These are phyloP conservation scores for Amanita fuliginea DNA, from an alignment of 768 basidiomycete species.

Conservation along the genomic window DNA sequence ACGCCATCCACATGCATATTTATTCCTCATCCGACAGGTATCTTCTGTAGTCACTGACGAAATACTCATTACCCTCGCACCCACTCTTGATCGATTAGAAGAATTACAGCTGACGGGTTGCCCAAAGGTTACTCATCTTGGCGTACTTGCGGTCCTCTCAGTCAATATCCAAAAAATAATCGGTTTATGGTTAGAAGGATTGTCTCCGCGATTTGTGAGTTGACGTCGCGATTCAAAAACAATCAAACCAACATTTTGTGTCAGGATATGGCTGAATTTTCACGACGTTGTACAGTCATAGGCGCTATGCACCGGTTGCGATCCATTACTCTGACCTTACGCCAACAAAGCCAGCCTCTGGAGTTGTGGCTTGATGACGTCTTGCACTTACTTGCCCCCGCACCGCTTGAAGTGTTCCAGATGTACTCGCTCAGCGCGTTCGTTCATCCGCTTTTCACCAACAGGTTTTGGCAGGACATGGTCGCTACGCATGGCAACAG, in stretches of 20 bases:
- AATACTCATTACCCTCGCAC: conserved; percentile 38
- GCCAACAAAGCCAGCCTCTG: conserved; percentile 20
- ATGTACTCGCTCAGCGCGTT: conserved; percentile 42
- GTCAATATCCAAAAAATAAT: conserved; percentile 34
- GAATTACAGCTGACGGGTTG: conserved; percentile 58
- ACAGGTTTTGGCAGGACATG: conserved; percentile 41
- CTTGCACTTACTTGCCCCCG: conserved; percentile 27
- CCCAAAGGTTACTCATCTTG: conserved; percentile 51
- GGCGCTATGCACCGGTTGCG: conserved; percentile 31
- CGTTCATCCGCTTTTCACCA: conserved; percentile 24
- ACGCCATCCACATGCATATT: not conserved
- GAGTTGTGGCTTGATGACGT: conserved; percentile 36
- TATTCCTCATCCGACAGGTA: conserved; percentile 25
- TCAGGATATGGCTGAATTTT: conserved; percentile 46
- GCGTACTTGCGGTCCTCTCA: conserved; percentile 41
- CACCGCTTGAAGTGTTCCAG: conserved; percentile 51
- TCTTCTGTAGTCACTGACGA: conserved; percentile 49
- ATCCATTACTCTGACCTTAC: conserved; percentile 49
- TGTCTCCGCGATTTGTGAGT: conserved; percentile 50
- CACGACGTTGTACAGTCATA: conserved; percentile 21
- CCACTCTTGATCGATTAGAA: conserved; percentile 37
- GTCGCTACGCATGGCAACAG: conserved; percentile 37
- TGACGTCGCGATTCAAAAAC: not conserved
- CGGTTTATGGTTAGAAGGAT: conserved; percentile 48
- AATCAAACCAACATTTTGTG: not conserved